These are phyloP conservation scores for Hymenoscyphus fructigenus DNA, from an alignment of 2,329 filamentous ascomycete genomes.

Conservation along the genomic window DNA sequence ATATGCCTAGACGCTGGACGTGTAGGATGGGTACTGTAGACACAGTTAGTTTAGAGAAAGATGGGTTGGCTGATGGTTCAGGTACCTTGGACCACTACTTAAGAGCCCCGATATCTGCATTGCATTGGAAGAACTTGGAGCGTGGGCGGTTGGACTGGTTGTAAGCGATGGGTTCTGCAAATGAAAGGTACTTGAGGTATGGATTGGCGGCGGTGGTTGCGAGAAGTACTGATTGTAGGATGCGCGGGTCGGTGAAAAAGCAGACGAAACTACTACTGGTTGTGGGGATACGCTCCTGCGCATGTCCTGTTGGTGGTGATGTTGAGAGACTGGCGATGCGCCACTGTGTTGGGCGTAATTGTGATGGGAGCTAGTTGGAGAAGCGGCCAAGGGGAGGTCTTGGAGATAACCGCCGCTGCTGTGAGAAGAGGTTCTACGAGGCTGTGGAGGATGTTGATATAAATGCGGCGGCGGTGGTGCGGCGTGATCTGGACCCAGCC, in stretches of 20 bases:
- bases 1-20: slow-evolving; percentile 21
- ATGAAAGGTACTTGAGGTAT: slow-evolving; percentile 3
- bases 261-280: slow-evolving; percentile 11
- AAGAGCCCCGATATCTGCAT: slow-evolving; percentile 30
- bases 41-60: slow-evolving; percentile 15
- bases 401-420: slow-evolving; percentile 13
- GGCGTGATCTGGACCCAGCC: slow-evolving; percentile 16
- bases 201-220: slow-evolving; percentile 1
- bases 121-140: slow-evolving; percentile 17
- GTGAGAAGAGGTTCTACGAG: slow-evolving; percentile 7
- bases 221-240: background rate
- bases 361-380: background rate
- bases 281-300: slow-evolving; percentile 21
- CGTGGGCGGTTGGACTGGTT: slow-evolving; percentile 12
- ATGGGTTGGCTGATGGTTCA: background rate
- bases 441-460: slow-evolving; percentile 11
- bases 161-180: background rate
- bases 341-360: slow-evolving; percentile 7
- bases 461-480: slow-evolving; percentile 15
- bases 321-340: slow-evolving; percentile 13
- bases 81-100: slow-evolving; percentile 23
- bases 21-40: slow-evolving; percentile 17
- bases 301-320: slow-evolving; percentile 25
- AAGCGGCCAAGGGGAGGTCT: slow-evolving; percentile 14
- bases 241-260: background rate